Conservation (phyloP, 164 flowering plant genomes). For the Vitis rupestris region DNA sequence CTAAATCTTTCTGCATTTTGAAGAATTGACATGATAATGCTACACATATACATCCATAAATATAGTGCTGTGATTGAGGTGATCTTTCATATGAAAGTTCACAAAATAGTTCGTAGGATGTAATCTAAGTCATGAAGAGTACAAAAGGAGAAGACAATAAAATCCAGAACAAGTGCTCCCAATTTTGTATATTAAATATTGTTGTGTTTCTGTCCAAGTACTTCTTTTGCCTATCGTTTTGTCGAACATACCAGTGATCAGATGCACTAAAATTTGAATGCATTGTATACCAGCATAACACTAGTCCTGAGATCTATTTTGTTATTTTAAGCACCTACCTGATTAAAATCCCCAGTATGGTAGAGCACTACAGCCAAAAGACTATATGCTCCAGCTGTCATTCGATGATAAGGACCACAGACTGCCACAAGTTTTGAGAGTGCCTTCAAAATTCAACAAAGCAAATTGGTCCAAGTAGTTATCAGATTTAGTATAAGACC, state of each 20-base stretch:
- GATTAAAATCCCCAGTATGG: constrained; percentile 96
- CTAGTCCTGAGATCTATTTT: neutral
- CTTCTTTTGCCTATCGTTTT: too few species aligned
- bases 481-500: neutral
- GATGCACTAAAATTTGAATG: neutral
- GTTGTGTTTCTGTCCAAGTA: too few species aligned
- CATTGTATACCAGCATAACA: neutral
- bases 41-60: neutral
- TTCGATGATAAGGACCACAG: constrained; percentile 95
- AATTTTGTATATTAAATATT: too few species aligned
- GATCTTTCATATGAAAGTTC: too few species aligned
- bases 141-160: too few species aligned
- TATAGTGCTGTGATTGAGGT: too few species aligned
- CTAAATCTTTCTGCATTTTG: neutral
- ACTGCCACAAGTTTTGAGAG: constrained; percentile 84
- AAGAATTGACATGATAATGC: neutral
- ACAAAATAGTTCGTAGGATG: too few species aligned
- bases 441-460: constrained; percentile 54
- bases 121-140: too few species aligned
- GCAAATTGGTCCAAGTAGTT: constrained; percentile 6
- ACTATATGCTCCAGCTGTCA: constrained; percentile 99
- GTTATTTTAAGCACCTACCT: constrained; percentile 44
- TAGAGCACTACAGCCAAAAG: constrained; percentile 97
- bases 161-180: too few species aligned
- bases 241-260: too few species aligned